A percentile compares a stretch with the other conserved stretches of the same genome.
phyloP scores from a whole-genome alignment of 306 rosid genomes.

The Oemleria cerasiformis region DNA sequence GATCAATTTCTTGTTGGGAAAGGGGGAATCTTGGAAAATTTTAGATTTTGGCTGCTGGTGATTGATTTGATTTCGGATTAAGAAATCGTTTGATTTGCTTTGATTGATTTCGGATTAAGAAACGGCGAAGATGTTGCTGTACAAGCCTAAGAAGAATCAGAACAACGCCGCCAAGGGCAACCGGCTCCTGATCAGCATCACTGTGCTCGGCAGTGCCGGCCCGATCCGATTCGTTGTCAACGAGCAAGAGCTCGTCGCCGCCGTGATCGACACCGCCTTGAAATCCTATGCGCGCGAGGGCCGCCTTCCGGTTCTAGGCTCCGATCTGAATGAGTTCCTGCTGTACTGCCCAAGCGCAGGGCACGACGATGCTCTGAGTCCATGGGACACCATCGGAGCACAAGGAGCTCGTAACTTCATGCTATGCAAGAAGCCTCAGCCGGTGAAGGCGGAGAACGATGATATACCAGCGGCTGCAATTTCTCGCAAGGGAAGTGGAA shows the following conservation, averaged over 20 bases:
- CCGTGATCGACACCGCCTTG: constrained; percentile 75
- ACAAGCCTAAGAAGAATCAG: constrained; percentile 81
- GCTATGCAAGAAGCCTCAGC: constrained; percentile 79
- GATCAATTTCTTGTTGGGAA: not conserved
- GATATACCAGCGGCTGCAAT: constrained; percentile 12
- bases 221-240: constrained; percentile 86
- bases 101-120: not conserved
- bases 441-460: constrained; percentile 27
- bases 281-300: constrained; percentile 96
- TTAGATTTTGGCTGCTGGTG: not conserved
- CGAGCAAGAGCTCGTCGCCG: constrained; percentile 64
- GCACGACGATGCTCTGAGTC: constrained; percentile 86
- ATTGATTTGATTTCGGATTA: not conserved
- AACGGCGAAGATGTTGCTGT: constrained; percentile 51
- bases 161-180: constrained; percentile 39
- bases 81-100: too few species aligned
- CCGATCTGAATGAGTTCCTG: constrained; percentile 43
- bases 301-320: constrained; percentile 75
- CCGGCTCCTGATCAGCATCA: constrained; percentile 74
- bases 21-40: not conserved
- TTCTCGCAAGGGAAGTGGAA: constrained; percentile 52
- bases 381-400: constrained; percentile 75
- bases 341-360: constrained; percentile 72
- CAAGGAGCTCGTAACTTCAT: constrained; percentile 76
- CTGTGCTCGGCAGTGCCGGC: constrained; percentile 87